phyloP scores from a whole-genome alignment of 1,139 yeast species.

The Kazachstania sp. region DNA sequence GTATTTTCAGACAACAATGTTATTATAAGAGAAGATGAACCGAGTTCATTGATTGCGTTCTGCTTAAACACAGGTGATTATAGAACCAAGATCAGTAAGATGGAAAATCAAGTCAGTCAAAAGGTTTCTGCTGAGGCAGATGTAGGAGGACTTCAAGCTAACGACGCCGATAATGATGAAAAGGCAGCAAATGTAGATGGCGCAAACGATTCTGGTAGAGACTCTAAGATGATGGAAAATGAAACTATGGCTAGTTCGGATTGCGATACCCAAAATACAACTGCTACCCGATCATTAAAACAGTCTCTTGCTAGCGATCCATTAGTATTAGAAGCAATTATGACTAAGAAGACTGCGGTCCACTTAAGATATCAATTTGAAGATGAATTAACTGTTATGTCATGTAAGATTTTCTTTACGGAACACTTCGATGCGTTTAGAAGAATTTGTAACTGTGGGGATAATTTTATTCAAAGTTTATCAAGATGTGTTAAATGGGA shows the following conservation, averaged over 20 bases:
- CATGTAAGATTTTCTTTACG: slow-evolving; percentile 90
- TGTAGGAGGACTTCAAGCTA: neutral
- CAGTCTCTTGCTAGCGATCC: slow-evolving; percentile 3
- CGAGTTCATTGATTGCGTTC: slow-evolving; percentile 88
- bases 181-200: neutral
- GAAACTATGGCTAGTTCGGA: no score
- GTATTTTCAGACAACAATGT: slow-evolving; percentile 91
- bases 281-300: neutral
- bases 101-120: slow-evolving; percentile 2
- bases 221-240: neutral
- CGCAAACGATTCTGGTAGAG: neutral
- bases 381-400: slow-evolving; percentile 72
- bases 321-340: slow-evolving; percentile 31
- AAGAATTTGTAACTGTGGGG: slow-evolving; percentile 69
- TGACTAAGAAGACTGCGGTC: slow-evolving; percentile 77
- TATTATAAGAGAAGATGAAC: slow-evolving; percentile 93
- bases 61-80: slow-evolving; percentile 83
- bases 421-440: slow-evolving; percentile 96
- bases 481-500: slow-evolving; percentile 95
- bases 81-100: slow-evolving; percentile 36
- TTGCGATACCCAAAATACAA: no score
- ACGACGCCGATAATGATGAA: neutral
- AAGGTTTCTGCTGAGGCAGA: neutral
- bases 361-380: slow-evolving; percentile 88
- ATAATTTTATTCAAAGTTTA: slow-evolving; percentile 74